Evolutionary conservation across 169 alveolate genomes (phyloP).

Genomic region (Eimeria tenella): DNA sequence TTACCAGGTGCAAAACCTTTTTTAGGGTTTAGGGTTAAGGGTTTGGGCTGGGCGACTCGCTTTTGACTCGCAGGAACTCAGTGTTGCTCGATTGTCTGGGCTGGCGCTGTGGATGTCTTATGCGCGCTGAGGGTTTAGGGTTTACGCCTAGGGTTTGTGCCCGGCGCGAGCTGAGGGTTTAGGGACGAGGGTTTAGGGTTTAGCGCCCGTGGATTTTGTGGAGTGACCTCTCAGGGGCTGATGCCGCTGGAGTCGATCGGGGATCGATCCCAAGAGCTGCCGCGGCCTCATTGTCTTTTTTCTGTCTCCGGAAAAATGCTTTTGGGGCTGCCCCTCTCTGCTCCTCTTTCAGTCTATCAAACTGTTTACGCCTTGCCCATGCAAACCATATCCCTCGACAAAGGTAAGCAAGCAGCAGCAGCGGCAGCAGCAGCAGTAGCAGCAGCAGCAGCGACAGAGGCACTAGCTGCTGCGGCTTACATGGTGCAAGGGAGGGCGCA

Average conservation of each 20-base stretch:
- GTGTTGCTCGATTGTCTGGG: too few relatives aligned
- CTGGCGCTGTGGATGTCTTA: too few relatives aligned
- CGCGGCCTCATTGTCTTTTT: constrained; percentile 78
- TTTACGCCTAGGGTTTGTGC: not conserved
- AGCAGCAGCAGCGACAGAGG: not conserved
- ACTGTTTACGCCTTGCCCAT: constrained; percentile 97
- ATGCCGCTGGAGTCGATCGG: constrained; percentile 45
- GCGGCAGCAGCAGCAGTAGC: not conserved
- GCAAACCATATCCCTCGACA: constrained; percentile 97
- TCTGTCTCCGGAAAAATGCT: constrained; percentile 93
- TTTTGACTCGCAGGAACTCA: not conserved
- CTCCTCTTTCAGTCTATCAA: constrained; percentile 95
- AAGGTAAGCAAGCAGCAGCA: constrained; percentile 81
- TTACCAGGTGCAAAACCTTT: constrained; percentile 92
- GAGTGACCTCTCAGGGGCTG: constrained; percentile 71
- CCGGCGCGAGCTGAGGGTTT: not conserved
- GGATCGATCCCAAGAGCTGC: not conserved
- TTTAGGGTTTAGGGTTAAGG: not conserved
- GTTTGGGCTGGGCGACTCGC: not conserved
- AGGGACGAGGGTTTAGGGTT: not conserved
- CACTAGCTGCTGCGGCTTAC: not conserved
- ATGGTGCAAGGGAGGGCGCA: not conserved
- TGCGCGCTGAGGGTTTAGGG: not conserved
- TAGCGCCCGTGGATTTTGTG: not conserved
- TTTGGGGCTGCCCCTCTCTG: constrained; percentile 95